Evolutionary conservation across 768 basidiomycete genomes (phyloP).

Genomic region (Cystobasidium tubakii): DNA sequence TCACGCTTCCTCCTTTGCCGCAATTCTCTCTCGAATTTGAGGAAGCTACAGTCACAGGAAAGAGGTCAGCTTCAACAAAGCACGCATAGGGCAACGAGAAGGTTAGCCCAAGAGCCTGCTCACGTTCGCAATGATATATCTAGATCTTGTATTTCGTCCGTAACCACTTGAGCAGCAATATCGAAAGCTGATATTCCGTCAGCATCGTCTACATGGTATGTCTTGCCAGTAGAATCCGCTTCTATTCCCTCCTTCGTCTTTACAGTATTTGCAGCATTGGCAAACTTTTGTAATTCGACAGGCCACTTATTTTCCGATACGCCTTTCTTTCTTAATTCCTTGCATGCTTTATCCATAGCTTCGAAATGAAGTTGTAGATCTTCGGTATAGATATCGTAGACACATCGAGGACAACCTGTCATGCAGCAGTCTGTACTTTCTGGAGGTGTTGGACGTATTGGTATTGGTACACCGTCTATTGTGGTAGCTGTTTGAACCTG

Average conservation of each 20-base stretch:
- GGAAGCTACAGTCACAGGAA: conserved; percentile 5
- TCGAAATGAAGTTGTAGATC: conserved; percentile 27
- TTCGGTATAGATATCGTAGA: conserved; percentile 26
- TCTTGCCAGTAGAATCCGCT: not conserved
- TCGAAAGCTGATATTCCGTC: not conserved
- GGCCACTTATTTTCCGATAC: conserved; percentile 18
- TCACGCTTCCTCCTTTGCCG: not conserved
- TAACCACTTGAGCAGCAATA: conserved; percentile 11
- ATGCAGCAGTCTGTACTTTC: conserved; percentile 13
- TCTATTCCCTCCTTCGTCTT: not conserved
- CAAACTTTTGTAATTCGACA: not conserved
- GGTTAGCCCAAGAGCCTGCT: not conserved
- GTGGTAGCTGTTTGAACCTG: not conserved
- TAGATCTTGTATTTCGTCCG: conserved; percentile 19
- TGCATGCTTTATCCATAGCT: conserved; percentile 15
- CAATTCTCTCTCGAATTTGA: conserved; percentile 29
- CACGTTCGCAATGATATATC: conserved; percentile 35
- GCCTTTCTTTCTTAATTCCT: conserved; percentile 14
- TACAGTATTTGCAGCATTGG: conserved; percentile 7
- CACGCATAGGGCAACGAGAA: no score
- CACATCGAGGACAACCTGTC: conserved; percentile 24
- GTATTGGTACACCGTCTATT: conserved; percentile 3
- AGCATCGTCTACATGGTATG: not conserved
- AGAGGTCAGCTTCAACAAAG: no score
- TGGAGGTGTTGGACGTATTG: not conserved